Evolutionary conservation across 225 moss, liverwort and hornwort species (phyloP), one percentile per base, ranked within the genome.

Genomic region (Anthoceros angustus): DNA sequence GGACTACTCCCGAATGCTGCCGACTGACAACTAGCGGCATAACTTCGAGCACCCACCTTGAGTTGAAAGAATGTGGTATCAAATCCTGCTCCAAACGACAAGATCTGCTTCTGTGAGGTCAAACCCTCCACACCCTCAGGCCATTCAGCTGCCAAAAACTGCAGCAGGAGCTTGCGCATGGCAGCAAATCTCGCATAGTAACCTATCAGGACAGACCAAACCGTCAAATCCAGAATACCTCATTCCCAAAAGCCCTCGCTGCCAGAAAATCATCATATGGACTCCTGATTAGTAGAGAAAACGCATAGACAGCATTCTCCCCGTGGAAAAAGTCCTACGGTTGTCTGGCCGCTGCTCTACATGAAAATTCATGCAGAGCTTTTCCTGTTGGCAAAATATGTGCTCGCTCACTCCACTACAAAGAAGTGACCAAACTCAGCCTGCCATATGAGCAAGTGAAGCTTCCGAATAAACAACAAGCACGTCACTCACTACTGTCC

Each of bases 101-200:
- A 74, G 24, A 95, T 79, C 72, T 95, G 94, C 72, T 80, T 86
- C 61, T 65, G 71, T 26, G 48, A 63, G 72, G 74, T 55, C 66
- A 39, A 65, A 65, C 70, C 80, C 40, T 64, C 41, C 15, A 25
- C 68, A 64, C 48, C 40, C 16, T 55, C 5, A 21, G 80, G 62
- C 40, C 49, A 38, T 25, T 77, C 68, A 62, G 74, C 75, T n/a
- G 71, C 81, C 67, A 95, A 71, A 70, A 86, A 95, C 74, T 95
- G 94, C 68, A 82, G 43, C 65, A 90, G 62, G 9, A 95, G 73
- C 74, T 83, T 83, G 25, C 86, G 90, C 80, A 95, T 85, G 6
- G 84, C 75, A 61, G 87, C 88, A 90, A 90, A 95, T 63, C 94
- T 86, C 49, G 94, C 88, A 65, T 90, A 95, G 70, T 95, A 95